A percentile compares a stretch with the other conserved stretches of the same genome.
These are phyloP conservation scores for Aspergillus ellipticus DNA, from an alignment of 495 filamentous ascomycete species.

Conservation along the genomic window DNA sequence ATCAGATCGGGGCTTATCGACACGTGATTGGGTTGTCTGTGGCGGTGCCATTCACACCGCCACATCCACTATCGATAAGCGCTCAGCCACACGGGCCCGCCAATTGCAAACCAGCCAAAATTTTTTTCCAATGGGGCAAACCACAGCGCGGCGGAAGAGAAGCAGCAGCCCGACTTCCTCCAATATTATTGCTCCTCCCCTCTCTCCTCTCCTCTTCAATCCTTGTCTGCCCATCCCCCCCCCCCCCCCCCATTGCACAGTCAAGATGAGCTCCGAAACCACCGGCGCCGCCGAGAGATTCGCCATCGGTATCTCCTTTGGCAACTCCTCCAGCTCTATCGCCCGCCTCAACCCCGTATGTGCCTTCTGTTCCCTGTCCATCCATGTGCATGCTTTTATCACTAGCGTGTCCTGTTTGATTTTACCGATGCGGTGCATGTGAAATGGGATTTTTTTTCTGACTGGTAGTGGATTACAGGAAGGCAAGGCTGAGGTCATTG, in stretches of 20 bases:
- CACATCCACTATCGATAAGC: conserved; percentile 41
- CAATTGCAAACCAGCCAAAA: conserved; percentile 22
- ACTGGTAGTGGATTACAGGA: conserved; percentile 50
- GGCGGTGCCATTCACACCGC: conserved; percentile 15
- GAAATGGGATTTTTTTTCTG: background rate
- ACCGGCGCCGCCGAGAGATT: conserved; percentile 53
- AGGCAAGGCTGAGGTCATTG: conserved; percentile 95
- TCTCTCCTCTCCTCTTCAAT: conserved; percentile 5
- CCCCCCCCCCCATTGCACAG: conserved; percentile 13
- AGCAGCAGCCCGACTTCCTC: conserved; percentile 30
- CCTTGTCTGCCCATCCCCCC: conserved; percentile 11
- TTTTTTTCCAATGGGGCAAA: conserved; percentile 20
- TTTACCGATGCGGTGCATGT: background rate
- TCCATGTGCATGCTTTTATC: background rate
- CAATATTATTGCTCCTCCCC: conserved; percentile 8
- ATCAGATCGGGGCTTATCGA: conserved; percentile 14
- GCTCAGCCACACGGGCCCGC: conserved; percentile 30
- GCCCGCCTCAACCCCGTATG: conserved; percentile 70
- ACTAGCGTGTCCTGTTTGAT: background rate
- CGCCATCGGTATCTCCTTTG: conserved; percentile 95
- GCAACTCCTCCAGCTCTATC: conserved; percentile 97
- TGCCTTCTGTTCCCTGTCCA: conserved; percentile 4
- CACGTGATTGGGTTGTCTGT: conserved; percentile 14
- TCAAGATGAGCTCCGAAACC: conserved; percentile 54
- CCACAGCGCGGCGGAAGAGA: conserved; percentile 14